Base-by-base conservation (phyloP, 805 yeast genomes). In the Zygosaccharomyces siamensis region DNA sequence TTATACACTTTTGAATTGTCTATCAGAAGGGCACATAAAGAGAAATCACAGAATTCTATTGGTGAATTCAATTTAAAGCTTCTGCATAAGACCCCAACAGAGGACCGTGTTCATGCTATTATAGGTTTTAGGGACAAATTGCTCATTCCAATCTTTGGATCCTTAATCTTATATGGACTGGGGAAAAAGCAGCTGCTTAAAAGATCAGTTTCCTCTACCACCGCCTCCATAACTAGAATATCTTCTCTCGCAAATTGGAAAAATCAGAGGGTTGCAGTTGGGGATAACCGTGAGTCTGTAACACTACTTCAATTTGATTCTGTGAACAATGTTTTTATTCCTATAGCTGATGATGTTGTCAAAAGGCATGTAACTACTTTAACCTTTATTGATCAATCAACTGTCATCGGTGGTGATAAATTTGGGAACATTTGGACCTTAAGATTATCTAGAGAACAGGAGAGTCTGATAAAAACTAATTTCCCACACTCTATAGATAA, bases 341-440 rank as follows among this genome's bases (percentile, higher is more conserved):
- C 84, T 2, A 70, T 90, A 49, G 82, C 81, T 1, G 89, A 82
- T 59, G 98, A 93, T 66, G 64, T 74, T 0, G 67, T 83, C 33
- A 73, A 81, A 30, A 71, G 97, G 28, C 86, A 84, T 59, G 74
- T 84, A 3, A 84, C 95, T 0, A 57, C 81, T 2, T 56, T 84
- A 38, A 60, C 73, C 2, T 68, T 79, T 54, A 67, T 93, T 4
- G 98, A 93, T 62, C 77, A 80, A 52, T 81, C 80, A 48, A 89
- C 97, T 0, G 78, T 86, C 0, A 70, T 85, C 36, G 88, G 87
- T 1, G 96, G 96, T 11, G 98, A 93, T 63, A 83, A 82, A 60
- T 89, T 86, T 67, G 97, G 98, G 0, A 87, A 84, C 57, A 41
- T 89, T 0, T 81, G 84, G 66, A 76, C 86, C 1, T 67, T 88